These are phyloP conservation scores for Solanum chiquidenum DNA, from an alignment of 257 asterid species.

Conservation along the genomic window DNA sequence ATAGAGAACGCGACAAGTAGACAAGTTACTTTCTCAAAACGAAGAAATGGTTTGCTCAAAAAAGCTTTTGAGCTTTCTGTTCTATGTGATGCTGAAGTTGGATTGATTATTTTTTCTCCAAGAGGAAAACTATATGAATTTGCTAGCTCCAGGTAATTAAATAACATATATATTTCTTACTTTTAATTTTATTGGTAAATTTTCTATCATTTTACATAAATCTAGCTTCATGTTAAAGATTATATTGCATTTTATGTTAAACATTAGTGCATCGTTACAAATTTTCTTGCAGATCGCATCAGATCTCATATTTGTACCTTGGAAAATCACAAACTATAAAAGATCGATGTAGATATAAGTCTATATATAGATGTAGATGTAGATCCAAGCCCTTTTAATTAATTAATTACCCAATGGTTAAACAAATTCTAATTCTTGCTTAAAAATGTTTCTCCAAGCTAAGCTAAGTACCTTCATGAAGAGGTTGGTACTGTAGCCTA, in stretches of 20 bases:
- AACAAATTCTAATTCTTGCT: not conserved
- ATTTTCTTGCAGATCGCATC: not conserved
- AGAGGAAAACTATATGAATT: constrained; percentile 78
- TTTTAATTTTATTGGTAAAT: too few species aligned
- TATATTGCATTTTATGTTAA: too few species aligned
- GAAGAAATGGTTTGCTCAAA: constrained; percentile 72
- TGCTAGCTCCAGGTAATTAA: constrained; percentile 52
- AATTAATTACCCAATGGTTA: not conserved
- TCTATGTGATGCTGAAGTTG: constrained; percentile 82
- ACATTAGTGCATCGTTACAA: too few species aligned
- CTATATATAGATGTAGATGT: not conserved
- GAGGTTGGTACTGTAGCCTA: not conserved
- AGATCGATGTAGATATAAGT: too few species aligned
- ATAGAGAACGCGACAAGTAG: constrained; percentile 87
- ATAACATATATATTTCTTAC: too few species aligned
- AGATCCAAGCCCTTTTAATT: not conserved
- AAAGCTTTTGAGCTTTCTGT: constrained; percentile 84
- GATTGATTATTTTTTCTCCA: constrained; percentile 66
- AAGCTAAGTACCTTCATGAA: not conserved
- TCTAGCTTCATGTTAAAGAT: too few species aligned
- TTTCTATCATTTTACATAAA: too few species aligned
- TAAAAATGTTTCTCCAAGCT: not conserved
- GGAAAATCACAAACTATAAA: not conserved
- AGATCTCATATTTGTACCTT: not conserved
- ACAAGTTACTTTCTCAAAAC: constrained; percentile 86